Conservation (phyloP, 1,139 yeast genomes). For the Hyphopichia buzzinii region DNA sequence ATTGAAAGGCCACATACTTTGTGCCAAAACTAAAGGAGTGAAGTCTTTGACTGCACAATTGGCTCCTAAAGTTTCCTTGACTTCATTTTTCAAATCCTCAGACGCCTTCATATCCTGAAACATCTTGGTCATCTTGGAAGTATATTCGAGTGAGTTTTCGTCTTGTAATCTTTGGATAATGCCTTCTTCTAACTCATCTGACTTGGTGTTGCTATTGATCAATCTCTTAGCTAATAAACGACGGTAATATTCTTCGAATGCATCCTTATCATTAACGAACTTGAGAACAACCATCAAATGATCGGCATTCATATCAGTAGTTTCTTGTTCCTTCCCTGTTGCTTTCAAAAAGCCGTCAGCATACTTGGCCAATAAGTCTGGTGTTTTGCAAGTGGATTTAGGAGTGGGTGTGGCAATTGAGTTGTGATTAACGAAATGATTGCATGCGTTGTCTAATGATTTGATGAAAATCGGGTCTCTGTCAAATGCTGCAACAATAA, state of each 20-base stretch:
- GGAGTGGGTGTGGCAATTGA: constrained; percentile 68
- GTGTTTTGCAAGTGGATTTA: constrained; percentile 60
- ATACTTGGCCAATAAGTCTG: constrained; percentile 87
- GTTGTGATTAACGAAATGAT: constrained; percentile 79
- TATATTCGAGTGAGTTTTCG: constrained; percentile 89
- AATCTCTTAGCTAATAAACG: constrained; percentile 85
- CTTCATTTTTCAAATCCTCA: constrained; percentile 67
- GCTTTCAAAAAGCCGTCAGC: constrained; percentile 81
- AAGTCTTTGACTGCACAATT: constrained; percentile 53
- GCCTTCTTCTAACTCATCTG: constrained; percentile 81
- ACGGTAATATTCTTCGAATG: constrained; percentile 91
- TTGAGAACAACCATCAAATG: constrained; percentile 86
- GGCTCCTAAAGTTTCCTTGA: constrained; percentile 50
- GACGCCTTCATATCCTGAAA: constrained; percentile 92
- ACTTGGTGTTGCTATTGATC: constrained; percentile 79
- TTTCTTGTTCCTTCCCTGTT: constrained; percentile 67
- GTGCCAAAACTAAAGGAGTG: constrained; percentile 77
- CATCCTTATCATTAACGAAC: constrained; percentile 90
- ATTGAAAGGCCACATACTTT: constrained; percentile 84
- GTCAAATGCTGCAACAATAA: constrained; percentile 70
- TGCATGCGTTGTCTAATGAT: constrained; percentile 88
- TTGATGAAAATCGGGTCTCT: constrained; percentile 78
- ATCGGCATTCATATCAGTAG: constrained; percentile 71
- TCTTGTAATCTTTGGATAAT: constrained; percentile 86
- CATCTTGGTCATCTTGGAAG: constrained; percentile 94